A percentile compares a stretch with the other conserved stretches of the same genome.
Evolutionary conservation across 495 filamentous ascomycete genomes (phyloP).

Genomic region (Baudoinia panamericana): DNA sequence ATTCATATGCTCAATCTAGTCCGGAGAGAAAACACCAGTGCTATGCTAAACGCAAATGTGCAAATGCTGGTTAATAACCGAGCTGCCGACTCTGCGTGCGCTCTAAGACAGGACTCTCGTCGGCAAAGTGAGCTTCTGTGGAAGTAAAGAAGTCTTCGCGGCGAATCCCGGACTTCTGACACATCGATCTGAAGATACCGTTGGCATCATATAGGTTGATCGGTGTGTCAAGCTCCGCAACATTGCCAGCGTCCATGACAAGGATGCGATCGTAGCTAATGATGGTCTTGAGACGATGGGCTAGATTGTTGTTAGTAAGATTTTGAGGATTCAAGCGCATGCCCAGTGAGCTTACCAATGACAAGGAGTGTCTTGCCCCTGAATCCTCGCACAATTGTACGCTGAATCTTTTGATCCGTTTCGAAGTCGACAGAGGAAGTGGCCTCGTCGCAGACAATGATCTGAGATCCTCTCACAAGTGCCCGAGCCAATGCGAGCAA

Average conservation of each 20-base stretch:
- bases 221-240: slow-evolving; percentile 77
- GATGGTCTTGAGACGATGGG: slow-evolving; percentile 7
- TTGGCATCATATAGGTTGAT: slow-evolving; percentile 49
- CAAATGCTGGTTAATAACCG: background rate
- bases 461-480: slow-evolving; percentile 69
- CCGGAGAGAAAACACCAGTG: too few relatives aligned
- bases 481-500: slow-evolving; percentile 89
- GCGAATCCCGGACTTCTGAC: slow-evolving; percentile 74
- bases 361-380: slow-evolving; percentile 79
- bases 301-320: background rate
- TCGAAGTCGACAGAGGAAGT: slow-evolving; percentile 90
- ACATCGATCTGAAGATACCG: slow-evolving; percentile 83
- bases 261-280: slow-evolving; percentile 72
- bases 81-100: slow-evolving; percentile 7
- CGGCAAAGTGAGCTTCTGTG: slow-evolving; percentile 16
- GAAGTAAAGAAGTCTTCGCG: slow-evolving; percentile 51
- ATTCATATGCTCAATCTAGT: too few relatives aligned
- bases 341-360: slow-evolving; percentile 82
- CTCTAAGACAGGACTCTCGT: slow-evolving; percentile 16
- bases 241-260: slow-evolving; percentile 81
- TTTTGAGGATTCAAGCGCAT: background rate
- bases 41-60: too few relatives aligned
- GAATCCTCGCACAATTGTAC: slow-evolving; percentile 77
- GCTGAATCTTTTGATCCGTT: slow-evolving; percentile 90
- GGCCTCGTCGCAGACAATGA: slow-evolving; percentile 94